A percentile compares a stretch with the other conserved stretches of the same genome.
phyloP scores from a whole-genome alignment of 2,329 filamentous ascomycete genomes.

The Microsporum canis region DNA sequence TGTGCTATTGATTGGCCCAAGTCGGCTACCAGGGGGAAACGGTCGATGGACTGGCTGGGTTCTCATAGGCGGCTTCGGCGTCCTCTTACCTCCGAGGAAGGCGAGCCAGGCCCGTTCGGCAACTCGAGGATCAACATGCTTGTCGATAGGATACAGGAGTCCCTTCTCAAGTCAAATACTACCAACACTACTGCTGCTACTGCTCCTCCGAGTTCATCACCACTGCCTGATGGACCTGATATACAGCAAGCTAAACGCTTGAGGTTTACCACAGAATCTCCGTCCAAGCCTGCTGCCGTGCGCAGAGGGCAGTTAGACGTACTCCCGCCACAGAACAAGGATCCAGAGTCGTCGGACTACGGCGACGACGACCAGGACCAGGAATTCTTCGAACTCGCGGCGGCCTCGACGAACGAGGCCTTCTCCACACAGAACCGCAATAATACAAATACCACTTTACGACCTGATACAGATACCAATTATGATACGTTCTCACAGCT shows the following conservation, averaged over 20 bases:
- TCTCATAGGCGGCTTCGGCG: constrained; percentile 28
- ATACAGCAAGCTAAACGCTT: constrained; percentile 19
- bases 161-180: constrained; percentile 27
- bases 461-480: not conserved
- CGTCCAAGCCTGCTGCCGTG: constrained; percentile 18
- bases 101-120: constrained; percentile 24
- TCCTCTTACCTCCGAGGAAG: not conserved
- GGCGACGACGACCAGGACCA: constrained; percentile 38
- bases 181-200: constrained; percentile 25
- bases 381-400: constrained; percentile 31
- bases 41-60: constrained; percentile 39
- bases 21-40: constrained; percentile 51
- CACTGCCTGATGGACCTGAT: constrained; percentile 28
- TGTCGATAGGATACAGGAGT: constrained; percentile 53
- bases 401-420: constrained; percentile 7
- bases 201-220: constrained; percentile 35
- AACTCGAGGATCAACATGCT: constrained; percentile 45
- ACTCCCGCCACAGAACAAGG: not conserved
- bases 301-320: not conserved
- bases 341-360: constrained; percentile 34
- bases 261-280: constrained; percentile 13
- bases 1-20: constrained; percentile 59
- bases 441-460: not conserved
- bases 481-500: not conserved
- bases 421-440: not conserved